phyloP scores from a whole-genome alignment of 1,139 yeast genomes.

The Williopsis jadinii region DNA sequence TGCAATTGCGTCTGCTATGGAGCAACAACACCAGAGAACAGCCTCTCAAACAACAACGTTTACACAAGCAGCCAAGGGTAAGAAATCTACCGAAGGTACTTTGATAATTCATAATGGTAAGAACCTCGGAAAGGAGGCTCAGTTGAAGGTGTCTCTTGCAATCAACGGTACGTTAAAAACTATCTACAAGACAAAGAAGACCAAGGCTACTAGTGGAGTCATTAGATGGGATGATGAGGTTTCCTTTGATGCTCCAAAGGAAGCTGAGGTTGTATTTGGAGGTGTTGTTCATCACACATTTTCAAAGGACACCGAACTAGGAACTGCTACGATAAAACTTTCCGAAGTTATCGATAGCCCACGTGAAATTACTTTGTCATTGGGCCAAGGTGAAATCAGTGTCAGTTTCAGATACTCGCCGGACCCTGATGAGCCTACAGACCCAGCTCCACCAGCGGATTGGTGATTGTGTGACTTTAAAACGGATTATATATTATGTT shows the following conservation, averaged over 20 bases:
- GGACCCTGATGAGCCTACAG: constrained; percentile 12
- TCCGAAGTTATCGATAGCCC: constrained; percentile 28
- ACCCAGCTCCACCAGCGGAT: constrained; percentile 15
- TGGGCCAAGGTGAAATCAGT: constrained; percentile 20
- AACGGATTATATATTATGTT: background rate
- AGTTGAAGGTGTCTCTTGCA: constrained; percentile 45
- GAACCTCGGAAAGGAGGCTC: constrained; percentile 32
- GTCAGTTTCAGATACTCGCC: constrained; percentile 22
- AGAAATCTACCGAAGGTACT: constrained; percentile 33
- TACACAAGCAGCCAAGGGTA: constrained; percentile 12
- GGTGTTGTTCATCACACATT: constrained; percentile 66
- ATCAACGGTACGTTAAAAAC: constrained; percentile 49
- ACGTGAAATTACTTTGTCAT: constrained; percentile 17
- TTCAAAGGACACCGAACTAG: constrained; percentile 65
- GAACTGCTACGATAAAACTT: constrained; percentile 41
- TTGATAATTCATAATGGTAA: constrained; percentile 39
- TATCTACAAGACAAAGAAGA: constrained; percentile 56
- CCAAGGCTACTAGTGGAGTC: constrained; percentile 42
- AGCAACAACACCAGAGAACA: constrained; percentile 11
- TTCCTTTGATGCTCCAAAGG: constrained; percentile 60
- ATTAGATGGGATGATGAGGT: constrained; percentile 60
- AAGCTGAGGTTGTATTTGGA: constrained; percentile 49
- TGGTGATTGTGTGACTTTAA: constrained; percentile 7
- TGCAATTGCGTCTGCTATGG: constrained; percentile 8
- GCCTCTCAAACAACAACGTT: constrained; percentile 15